These are phyloP conservation scores for Apiotrichum akiyoshidainum DNA, from an alignment of 1,284 basidiomycete species.

Conservation along the genomic window DNA sequence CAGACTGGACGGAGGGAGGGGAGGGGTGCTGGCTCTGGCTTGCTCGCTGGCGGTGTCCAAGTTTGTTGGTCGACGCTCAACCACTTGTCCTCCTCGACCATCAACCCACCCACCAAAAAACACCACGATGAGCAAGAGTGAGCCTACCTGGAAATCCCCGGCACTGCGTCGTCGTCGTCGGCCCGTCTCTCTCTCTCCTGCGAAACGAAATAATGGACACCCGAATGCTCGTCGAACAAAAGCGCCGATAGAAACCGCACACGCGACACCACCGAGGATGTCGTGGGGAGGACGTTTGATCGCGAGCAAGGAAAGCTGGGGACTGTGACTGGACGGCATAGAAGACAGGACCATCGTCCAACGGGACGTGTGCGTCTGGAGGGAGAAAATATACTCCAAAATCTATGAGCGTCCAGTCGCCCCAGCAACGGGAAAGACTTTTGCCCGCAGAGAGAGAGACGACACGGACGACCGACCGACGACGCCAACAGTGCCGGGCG, in stretches of 20 bases:
- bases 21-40: not conserved
- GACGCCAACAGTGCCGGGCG: not conserved
- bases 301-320: not conserved
- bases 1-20: not conserved
- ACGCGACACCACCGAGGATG: not conserved
- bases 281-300: not conserved
- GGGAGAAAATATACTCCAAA: not conserved
- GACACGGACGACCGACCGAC: not conserved
- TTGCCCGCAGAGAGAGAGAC: not conserved
- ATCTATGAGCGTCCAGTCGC: too few relatives aligned
- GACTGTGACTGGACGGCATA: too few relatives aligned
- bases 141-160: not conserved
- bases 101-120: slow-evolving; percentile 6
- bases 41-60: not conserved
- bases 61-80: not conserved
- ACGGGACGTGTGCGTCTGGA: not conserved
- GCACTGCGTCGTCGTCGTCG: not conserved
- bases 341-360: not conserved
- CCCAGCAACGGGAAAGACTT: too few relatives aligned
- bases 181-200: too few relatives aligned
- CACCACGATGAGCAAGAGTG: slow-evolving; percentile 2
- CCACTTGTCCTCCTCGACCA: slow-evolving; percentile 1
- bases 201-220: not conserved
- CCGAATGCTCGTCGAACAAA: too few relatives aligned
- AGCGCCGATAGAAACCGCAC: not conserved